Percentiles rank a stretch among this genome's conserved stretches.
Conservation (phyloP, 441 rosid genomes). For the Gossypium laxum region DNA sequence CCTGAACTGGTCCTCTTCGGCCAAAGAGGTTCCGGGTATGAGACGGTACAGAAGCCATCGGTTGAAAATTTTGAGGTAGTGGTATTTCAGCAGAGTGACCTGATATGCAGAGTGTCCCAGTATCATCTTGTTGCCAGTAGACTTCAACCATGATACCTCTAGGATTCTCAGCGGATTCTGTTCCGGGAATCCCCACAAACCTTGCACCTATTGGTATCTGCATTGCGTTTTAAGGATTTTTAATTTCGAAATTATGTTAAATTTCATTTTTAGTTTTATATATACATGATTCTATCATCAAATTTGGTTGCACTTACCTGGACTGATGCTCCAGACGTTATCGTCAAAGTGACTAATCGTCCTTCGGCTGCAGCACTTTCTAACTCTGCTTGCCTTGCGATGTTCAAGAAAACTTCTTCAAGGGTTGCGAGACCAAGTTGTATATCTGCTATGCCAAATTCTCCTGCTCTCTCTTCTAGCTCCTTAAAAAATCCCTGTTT, state of each 20-base stretch:
- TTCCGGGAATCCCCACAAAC: slow-evolving; percentile 67
- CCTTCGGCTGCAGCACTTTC: slow-evolving; percentile 73
- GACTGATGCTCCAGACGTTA: slow-evolving; percentile 51
- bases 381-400: slow-evolving; percentile 72
- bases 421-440: slow-evolving; percentile 81
- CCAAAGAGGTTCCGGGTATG: slow-evolving; percentile 14
- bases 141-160: slow-evolving; percentile 87
- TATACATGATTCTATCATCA: not conserved
- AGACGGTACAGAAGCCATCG: slow-evolving; percentile 19
- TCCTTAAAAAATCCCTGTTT: slow-evolving; percentile 56
- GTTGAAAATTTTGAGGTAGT: slow-evolving; percentile 35
- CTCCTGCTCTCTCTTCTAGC: slow-evolving; percentile 50
- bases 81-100: slow-evolving; percentile 61
- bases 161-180: slow-evolving; percentile 47
- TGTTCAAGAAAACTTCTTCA: slow-evolving; percentile 83
- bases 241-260: not conserved
- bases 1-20: slow-evolving; percentile 35
- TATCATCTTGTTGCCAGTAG: slow-evolving; percentile 71
- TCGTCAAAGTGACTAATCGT: slow-evolving; percentile 44
- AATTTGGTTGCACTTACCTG: slow-evolving; percentile 32
- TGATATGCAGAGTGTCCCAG: slow-evolving; percentile 62
- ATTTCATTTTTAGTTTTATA: not conserved
- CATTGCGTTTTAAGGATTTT: slow-evolving; percentile 19
- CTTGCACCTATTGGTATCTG: slow-evolving; percentile 79
- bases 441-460: slow-evolving; percentile 59